Percentiles rank a stretch among this genome's conserved stretches.
Conservation (phyloP, 2,329 filamentous ascomycete genomes). For the Hypoxylon sp. region DNA sequence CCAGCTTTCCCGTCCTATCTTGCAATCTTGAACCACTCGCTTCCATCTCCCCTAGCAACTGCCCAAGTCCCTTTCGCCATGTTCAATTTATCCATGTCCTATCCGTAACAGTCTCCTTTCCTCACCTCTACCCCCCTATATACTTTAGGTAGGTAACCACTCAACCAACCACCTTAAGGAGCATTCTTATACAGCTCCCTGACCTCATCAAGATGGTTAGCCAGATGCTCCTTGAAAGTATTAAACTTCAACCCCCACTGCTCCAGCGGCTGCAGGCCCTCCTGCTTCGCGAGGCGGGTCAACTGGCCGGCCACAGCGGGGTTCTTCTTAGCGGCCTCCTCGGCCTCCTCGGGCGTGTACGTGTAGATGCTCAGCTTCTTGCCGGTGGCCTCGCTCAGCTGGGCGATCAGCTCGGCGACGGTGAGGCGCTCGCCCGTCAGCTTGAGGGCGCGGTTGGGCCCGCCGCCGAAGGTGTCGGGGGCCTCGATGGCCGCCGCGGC, state of each 20-base stretch:
- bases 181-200: conserved; percentile 38
- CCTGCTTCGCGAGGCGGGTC: neutral
- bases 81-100: neutral
- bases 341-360: conserved; percentile 31
- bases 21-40: neutral
- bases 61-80: neutral
- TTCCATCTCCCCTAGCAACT: neutral
- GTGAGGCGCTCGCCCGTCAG: conserved; percentile 26
- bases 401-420: conserved; percentile 11
- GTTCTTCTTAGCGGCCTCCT: conserved; percentile 11
- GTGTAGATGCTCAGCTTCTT: conserved; percentile 32
- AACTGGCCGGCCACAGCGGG: conserved; percentile 29
- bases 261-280: neutral
- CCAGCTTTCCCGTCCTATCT: neutral
- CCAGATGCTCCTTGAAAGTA: conserved; percentile 33
- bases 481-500: conserved; percentile 32
- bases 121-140: neutral
- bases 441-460: conserved; percentile 20
- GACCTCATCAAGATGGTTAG: conserved; percentile 21
- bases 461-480: conserved; percentile 27
- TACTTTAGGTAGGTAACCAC: neutral
- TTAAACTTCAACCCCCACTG: conserved; percentile 36
- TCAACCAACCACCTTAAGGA: neutral
- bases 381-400: conserved; percentile 29
- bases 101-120: neutral